Evolutionary conservation across 2,329 filamentous ascomycete genomes (phyloP), one percentile per base, ranked within the genome.

Genomic region (Phoma sp.): DNA sequence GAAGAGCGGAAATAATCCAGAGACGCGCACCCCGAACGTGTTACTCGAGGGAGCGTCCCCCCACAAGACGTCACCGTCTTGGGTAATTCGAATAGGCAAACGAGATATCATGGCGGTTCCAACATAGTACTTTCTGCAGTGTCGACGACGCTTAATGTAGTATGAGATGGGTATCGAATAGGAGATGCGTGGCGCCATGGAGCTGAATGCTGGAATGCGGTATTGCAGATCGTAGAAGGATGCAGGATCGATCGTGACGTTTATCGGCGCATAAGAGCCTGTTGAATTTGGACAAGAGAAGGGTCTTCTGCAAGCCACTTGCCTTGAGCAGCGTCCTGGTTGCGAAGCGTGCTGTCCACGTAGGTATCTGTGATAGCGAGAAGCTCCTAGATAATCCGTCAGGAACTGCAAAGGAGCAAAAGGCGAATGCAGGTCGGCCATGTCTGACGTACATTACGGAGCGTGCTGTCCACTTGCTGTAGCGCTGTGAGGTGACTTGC

Each of bases 271-370:
- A 72, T 62, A 46, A 74, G 61, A 29, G 68, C 64, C 41, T 74
- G 74, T 57, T 75, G 77, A 42, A 86, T 83, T 18, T 76, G 75
- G 13, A 77, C 75, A 52, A 87, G 72, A 7, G 81, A 77, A 3
- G 85, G 85, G 64, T 87, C 85, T 57, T 88, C 85, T 33, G 75
- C 73, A 39, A 86, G 75, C 84, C 85, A 88, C 73, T 86, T 85
- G 35, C 83, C 82, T 59, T 83, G 82, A 37, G 80, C 74, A 38
- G 75, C 64, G 64, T 87, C 85, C 36, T 82, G 79, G 24, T 78
- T 74, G 57, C 81, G 80, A 14, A 87, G 78, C 27, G 82, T 81
- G 51, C 79, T 76, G 46, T 84, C 77, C 42, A 87, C 81, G 58
- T 82, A 76, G 40, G 79, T 76, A 60, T 87, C 83, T 11, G 84